These are phyloP conservation scores for Sporothrix pseudoabietina DNA, from an alignment of 2,329 filamentous ascomycete genomes.

Conservation along the genomic window DNA sequence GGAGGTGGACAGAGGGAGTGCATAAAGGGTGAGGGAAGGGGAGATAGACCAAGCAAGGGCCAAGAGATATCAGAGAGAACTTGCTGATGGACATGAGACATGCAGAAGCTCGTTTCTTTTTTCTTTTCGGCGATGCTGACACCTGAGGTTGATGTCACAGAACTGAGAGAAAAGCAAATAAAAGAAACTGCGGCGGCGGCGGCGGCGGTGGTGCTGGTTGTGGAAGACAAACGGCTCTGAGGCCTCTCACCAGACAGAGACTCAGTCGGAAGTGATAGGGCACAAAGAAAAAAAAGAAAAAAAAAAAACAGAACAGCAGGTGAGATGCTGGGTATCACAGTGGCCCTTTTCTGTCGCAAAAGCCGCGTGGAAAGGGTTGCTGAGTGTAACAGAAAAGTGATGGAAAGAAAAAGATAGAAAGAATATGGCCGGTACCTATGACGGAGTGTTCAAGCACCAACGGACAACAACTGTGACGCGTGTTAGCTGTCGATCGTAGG, in stretches of 20 bases:
- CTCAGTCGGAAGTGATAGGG: not conserved
- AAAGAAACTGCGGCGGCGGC: not conserved
- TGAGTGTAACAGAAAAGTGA: not conserved
- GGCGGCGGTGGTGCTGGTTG: not conserved
- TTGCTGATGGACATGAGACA: slow-evolving; percentile 9
- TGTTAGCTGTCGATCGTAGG: not conserved
- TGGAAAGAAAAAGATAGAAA: not conserved
- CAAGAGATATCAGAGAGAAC: slow-evolving; percentile 1
- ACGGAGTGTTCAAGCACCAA: not conserved
- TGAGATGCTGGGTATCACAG: slow-evolving; percentile 17
- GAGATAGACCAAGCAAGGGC: not conserved
- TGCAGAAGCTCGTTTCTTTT: slow-evolving; percentile 4
- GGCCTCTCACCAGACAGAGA: not conserved
- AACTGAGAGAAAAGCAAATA: not conserved
- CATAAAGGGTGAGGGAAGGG: not conserved
- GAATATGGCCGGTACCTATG: not conserved
- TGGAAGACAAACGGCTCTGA: not conserved
- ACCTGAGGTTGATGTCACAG: not conserved
- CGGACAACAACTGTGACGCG: not conserved
- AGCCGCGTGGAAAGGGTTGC: not conserved
- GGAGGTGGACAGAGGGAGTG: not conserved
- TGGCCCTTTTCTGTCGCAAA: not conserved
- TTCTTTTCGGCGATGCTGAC: not conserved
- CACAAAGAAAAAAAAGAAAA: not conserved
- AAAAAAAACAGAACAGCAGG: not conserved